Evolutionary conservation across 1,139 yeast genomes (phyloP).

Genomic region (Yamadazyma mexicana): DNA sequence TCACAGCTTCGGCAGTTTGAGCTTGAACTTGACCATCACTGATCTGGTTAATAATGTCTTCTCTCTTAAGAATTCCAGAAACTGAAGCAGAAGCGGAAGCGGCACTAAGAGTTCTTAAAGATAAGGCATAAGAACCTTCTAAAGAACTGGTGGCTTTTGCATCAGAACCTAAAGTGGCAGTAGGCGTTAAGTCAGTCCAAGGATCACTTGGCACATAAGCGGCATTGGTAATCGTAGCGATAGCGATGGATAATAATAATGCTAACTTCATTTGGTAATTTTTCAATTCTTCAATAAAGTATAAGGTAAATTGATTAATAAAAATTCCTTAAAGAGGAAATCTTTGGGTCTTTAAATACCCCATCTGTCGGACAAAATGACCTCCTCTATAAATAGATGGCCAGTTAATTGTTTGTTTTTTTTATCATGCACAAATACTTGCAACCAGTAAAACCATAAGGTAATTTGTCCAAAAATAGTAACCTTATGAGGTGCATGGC

Average conservation of each 20-base stretch:
- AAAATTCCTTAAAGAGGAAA: slow-evolving; percentile 12
- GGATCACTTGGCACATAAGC: slow-evolving; percentile 22
- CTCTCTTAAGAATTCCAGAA: slow-evolving; percentile 15
- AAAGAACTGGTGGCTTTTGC: slow-evolving; percentile 20
- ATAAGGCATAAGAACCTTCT: slow-evolving; percentile 19
- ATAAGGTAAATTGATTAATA: not conserved
- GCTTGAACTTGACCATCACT: slow-evolving; percentile 42
- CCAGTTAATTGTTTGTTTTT: not conserved
- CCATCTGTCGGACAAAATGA: slow-evolving; percentile 1
- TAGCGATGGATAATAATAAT: slow-evolving; percentile 9
- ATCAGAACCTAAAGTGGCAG: slow-evolving; percentile 28
- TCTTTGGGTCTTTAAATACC: slow-evolving; percentile 5
- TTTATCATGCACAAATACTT: slow-evolving; percentile 2
- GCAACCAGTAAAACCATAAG: slow-evolving; percentile 6
- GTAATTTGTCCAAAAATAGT: slow-evolving; percentile 13
- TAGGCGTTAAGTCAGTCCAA: slow-evolving; percentile 34
- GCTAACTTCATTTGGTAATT: slow-evolving; percentile 11
- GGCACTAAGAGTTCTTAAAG: slow-evolving; percentile 21
- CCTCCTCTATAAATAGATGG: slow-evolving; percentile 3
- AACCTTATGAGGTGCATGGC: slow-evolving; percentile 12
- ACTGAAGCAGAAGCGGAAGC: slow-evolving; percentile 22
- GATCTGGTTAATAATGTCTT: slow-evolving; percentile 25
- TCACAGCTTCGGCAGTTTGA: slow-evolving; percentile 30
- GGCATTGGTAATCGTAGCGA: slow-evolving; percentile 16
- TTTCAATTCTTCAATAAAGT: not conserved